These are phyloP conservation scores for Globisporangium perplexum DNA, from an alignment of 352 stramenopile genomes.

Conservation along the genomic window DNA sequence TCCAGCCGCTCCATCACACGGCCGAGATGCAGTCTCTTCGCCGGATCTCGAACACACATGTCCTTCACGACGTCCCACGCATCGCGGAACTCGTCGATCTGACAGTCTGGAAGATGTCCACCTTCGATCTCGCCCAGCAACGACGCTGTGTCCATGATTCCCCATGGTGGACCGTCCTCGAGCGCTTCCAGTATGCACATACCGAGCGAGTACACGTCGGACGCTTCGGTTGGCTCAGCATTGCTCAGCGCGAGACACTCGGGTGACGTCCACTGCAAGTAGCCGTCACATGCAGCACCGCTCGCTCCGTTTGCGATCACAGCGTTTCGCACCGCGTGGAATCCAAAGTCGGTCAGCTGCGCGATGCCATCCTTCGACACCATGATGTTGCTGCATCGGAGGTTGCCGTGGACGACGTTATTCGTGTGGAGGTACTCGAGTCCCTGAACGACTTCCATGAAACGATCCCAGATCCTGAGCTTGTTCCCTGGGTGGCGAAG, in stretches of 20 bases:
- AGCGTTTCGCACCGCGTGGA: background rate
- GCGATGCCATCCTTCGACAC: background rate
- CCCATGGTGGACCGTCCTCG: background rate
- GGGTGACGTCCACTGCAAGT: background rate
- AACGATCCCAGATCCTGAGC: background rate
- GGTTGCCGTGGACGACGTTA: background rate
- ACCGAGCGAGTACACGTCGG: constrained; percentile 2
- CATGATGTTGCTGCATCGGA: background rate
- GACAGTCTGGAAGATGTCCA: background rate
- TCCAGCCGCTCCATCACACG: background rate
- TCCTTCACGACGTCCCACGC: background rate
- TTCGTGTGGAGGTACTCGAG: background rate
- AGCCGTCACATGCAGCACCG: background rate
- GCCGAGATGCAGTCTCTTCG: background rate
- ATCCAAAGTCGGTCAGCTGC: background rate
- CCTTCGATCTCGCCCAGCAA: background rate
- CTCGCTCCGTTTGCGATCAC: background rate
- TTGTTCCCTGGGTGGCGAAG: background rate
- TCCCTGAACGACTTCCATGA: background rate
- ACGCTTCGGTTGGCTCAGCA: background rate
- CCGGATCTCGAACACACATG: background rate
- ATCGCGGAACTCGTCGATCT: background rate
- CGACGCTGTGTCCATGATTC: background rate
- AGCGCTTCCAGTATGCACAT: constrained; percentile 3
- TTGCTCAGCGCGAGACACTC: background rate